Conservation (phyloP, 2,329 filamentous ascomycete species). For the Diplodia scrobiculata region DNA sequence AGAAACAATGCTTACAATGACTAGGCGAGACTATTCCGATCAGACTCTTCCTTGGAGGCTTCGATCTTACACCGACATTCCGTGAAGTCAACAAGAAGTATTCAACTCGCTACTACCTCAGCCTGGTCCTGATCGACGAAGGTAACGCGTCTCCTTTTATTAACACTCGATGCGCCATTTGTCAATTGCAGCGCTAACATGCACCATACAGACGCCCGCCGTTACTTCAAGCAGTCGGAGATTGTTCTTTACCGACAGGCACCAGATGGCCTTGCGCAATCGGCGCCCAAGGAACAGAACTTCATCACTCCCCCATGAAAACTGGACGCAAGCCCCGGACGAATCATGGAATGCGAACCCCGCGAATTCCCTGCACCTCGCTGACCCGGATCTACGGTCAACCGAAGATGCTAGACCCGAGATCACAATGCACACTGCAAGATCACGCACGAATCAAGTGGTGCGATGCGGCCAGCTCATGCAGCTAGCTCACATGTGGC, state of each 20-base stretch:
- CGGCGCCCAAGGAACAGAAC: slow-evolving; percentile 51
- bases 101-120: slow-evolving; percentile 96
- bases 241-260: slow-evolving; percentile 91
- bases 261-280: slow-evolving; percentile 53
- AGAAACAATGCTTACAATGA: slow-evolving; percentile 33
- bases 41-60: slow-evolving; percentile 91
- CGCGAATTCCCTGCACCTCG: slow-evolving; percentile 10
- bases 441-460: not conserved
- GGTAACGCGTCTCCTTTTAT: slow-evolving; percentile 54
- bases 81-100: slow-evolving; percentile 99
- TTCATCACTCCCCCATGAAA: slow-evolving; percentile 19
- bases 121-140: slow-evolving; percentile 92
- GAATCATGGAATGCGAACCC: slow-evolving; percentile 17
- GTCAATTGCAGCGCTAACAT: slow-evolving; percentile 31
- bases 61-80: slow-evolving; percentile 97
- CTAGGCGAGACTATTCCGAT: slow-evolving; percentile 89
- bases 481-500: slow-evolving; percentile 6
- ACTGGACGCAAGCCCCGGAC: not conserved
- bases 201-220: slow-evolving; percentile 71
- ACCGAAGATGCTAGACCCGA: slow-evolving; percentile 5
- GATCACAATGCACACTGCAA: slow-evolving; percentile 8
- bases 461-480: not conserved
- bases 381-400: slow-evolving; percentile 4
- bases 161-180: not conserved
- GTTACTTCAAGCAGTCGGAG: slow-evolving; percentile 99